A percentile compares a stretch with the other conserved stretches of the same genome.
phyloP scores from a whole-genome alignment of 495 filamentous ascomycete genomes.

The Tuber melanosporum region DNA sequence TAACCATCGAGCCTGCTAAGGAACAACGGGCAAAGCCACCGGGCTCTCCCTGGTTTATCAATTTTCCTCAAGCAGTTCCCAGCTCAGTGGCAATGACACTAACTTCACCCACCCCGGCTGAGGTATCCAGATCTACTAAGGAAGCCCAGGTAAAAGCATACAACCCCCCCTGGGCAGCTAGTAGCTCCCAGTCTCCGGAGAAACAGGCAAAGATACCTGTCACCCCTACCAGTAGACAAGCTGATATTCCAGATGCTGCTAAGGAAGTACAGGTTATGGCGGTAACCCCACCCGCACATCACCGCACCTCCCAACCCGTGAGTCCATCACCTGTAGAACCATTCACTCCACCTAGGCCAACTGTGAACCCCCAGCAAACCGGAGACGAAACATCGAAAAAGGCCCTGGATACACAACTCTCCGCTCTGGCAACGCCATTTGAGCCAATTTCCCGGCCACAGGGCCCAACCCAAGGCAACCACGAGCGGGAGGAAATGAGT shows the following conservation, averaged over 20 bases:
- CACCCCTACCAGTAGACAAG: neutral
- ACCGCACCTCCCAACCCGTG: neutral
- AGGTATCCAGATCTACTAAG: neutral
- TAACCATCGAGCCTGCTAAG: neutral
- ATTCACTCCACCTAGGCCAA: neutral
- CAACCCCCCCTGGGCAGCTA: neutral
- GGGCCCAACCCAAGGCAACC: neutral
- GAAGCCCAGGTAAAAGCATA: neutral
- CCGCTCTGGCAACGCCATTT: neutral
- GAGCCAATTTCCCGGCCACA: neutral
- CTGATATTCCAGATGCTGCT: neutral
- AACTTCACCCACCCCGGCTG: neutral
- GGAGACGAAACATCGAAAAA: neutral
- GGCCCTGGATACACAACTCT: neutral
- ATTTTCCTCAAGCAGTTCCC: neutral
- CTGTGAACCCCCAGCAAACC: neutral
- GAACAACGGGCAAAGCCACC: neutral
- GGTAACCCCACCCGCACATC: neutral
- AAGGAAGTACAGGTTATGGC: neutral
- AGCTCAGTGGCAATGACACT: neutral
- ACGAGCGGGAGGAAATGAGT: neutral
- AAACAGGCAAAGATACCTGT: constrained; percentile 1
- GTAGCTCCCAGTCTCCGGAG: neutral
- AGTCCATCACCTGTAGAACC: neutral
- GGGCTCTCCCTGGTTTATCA: neutral